Evolutionary conservation across 495 filamentous ascomycete species (phyloP), one percentile per base, ranked within the genome.

Genomic region (Podospora bellae-mahoneyi): DNA sequence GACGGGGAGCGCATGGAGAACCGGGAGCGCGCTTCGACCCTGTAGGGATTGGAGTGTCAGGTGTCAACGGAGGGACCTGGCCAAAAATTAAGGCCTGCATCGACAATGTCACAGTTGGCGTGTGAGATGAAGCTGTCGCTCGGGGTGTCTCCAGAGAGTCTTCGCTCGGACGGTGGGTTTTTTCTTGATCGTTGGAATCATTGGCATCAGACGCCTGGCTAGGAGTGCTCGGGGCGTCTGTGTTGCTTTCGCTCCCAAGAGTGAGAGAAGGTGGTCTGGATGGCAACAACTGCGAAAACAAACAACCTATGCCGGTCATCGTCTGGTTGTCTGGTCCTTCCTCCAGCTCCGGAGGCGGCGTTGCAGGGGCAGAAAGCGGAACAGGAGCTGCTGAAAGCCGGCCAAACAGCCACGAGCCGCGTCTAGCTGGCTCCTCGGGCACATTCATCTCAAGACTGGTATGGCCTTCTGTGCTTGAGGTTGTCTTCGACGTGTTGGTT

Each of bases 91-190:
- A 34, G 20, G 48, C 63, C 58, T 39, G 3, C 5, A 13, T n/a
- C 20, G 15, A 54, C 5, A 10, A 34, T 2, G n/a, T 15, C 30
- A 54, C n/a, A 4, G 23, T 0, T 0, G 60, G 19, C 9, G 64
- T 54, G 1, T 60, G 57, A 18, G 32, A 56, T 18, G 53, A 20
- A 26, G 3, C 19, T 27, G 93, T 89, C 80, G 89, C 88, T 84
- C 92, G 92, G 86, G 89, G 89, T 78, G 92, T 93, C 84, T 93
- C 92, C 81, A 92, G 13, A 10, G 23, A 19, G 10, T 58, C 55
- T 18, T 48, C 5, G 55, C 18, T 23, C 2, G n/a, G 19, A 5
- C 55, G 88, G 83, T 96, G 85, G 85, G 93, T 93, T 89, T 92
- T 95, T 81, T 57, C 67, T 4, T 13, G 5, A 26, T 32, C 27